phyloP scores from a whole-genome alignment of 2,329 filamentous ascomycete genomes.

The Phaeomoniella chlamydospora region DNA sequence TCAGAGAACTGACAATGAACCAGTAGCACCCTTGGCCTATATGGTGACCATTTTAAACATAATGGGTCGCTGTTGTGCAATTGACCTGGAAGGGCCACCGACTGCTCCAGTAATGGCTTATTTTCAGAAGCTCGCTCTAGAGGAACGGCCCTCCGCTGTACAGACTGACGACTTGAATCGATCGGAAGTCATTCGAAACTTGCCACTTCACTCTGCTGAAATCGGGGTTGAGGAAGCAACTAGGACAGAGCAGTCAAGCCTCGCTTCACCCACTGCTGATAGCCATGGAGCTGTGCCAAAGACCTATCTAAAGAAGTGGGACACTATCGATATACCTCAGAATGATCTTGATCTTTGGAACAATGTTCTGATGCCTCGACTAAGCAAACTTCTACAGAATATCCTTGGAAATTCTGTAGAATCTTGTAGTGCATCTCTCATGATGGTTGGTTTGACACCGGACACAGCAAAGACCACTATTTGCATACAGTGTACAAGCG shows the following conservation, averaged over 20 bases:
- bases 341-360: constrained; percentile 45
- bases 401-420: constrained; percentile 44
- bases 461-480: constrained; percentile 47
- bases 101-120: constrained; percentile 10
- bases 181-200: neutral
- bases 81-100: constrained; percentile 12
- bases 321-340: constrained; percentile 37
- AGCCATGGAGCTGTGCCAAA: neutral
- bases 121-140: constrained; percentile 11
- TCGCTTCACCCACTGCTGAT: neutral
- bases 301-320: constrained; percentile 25
- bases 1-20: neutral
- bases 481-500: constrained; percentile 47
- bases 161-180: neutral
- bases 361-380: constrained; percentile 37
- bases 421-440: constrained; percentile 45
- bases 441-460: constrained; percentile 43
- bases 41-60: constrained; percentile 11
- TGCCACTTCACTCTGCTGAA: neutral
- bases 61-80: constrained; percentile 9
- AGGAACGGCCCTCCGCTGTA: constrained; percentile 8
- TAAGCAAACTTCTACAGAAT: constrained; percentile 44
- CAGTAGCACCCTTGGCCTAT: constrained; percentile 3
- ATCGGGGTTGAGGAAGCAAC: neutral
- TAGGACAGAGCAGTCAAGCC: neutral